Percentiles rank a stretch among this genome's conserved stretches.
phyloP scores from a whole-genome alignment of 164 flowering plant species.

The Piper betle region DNA sequence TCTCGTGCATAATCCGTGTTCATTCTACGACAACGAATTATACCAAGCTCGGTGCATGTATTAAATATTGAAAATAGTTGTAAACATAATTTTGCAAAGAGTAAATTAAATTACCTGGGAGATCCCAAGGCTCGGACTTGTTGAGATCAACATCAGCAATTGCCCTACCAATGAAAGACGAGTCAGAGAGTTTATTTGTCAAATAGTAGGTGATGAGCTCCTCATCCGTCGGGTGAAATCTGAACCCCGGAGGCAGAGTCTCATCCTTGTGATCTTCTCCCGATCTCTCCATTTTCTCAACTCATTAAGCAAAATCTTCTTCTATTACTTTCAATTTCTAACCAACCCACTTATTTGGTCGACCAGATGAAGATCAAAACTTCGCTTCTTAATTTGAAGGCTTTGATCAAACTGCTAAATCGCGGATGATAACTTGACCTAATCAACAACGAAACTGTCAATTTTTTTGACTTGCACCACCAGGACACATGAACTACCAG shows the following conservation, averaged over 20 bases:
- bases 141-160: slow-evolving; percentile 80
- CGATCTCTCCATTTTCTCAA: not conserved
- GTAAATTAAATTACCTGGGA: slow-evolving; percentile 42
- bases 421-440: not conserved
- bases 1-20: too few relatives aligned
- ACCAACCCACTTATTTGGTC: too few relatives aligned
- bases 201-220: slow-evolving; percentile 69
- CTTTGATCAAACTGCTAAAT: too few relatives aligned
- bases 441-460: not conserved
- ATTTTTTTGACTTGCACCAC: not conserved
- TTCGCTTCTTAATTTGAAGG: too few relatives aligned
- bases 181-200: slow-evolving; percentile 56
- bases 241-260: slow-evolving; percentile 58
- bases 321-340: not conserved
- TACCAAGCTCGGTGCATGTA: too few relatives aligned
- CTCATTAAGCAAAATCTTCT: not conserved
- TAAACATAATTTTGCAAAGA: too few relatives aligned
- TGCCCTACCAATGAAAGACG: slow-evolving; percentile 56
- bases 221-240: slow-evolving; percentile 76
- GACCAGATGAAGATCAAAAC: too few relatives aligned
- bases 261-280: slow-evolving; percentile 18
- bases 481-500: too few relatives aligned
- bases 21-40: too few relatives aligned
- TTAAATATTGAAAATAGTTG: too few relatives aligned
- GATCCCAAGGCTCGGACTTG: slow-evolving; percentile 91